A percentile compares a stretch with the other conserved stretches of the same genome.
These are phyloP conservation scores for Claviceps spartinae DNA, from an alignment of 2,329 filamentous ascomycete genomes.

Conservation along the genomic window DNA sequence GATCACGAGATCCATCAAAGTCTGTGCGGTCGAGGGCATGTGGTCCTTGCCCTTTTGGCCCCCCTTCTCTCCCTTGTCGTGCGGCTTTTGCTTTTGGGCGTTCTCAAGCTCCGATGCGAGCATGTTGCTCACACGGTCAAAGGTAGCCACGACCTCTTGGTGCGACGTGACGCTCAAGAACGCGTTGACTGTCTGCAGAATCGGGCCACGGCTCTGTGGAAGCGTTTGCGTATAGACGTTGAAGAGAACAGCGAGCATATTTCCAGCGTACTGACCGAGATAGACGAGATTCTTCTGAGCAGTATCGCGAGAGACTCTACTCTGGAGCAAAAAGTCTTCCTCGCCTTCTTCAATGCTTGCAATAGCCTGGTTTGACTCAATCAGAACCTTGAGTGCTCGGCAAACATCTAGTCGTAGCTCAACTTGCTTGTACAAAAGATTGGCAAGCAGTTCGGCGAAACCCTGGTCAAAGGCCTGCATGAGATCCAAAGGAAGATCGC, in stretches of 20 bases:
- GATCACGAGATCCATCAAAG: constrained; percentile 91
- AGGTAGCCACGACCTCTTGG: constrained; percentile 72
- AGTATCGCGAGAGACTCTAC: constrained; percentile 59
- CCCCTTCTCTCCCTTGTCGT: constrained; percentile 53
- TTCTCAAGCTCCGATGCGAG: constrained; percentile 56
- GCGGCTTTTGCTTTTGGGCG: constrained; percentile 37
- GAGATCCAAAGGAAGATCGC: constrained; percentile 76
- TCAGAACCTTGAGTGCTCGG: constrained; percentile 68
- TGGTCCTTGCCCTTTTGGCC: constrained; percentile 47
- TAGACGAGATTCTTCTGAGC: constrained; percentile 74
- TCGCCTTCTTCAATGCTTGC: constrained; percentile 52
- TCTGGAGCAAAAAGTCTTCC: constrained; percentile 63
- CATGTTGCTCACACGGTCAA: constrained; percentile 74
- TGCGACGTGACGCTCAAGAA: constrained; percentile 79
- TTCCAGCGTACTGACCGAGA: constrained; percentile 65
- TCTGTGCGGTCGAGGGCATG: constrained; percentile 88
- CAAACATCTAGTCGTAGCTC: constrained; percentile 81
- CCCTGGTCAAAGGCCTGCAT: constrained; percentile 64
- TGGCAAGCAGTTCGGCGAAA: constrained; percentile 84
- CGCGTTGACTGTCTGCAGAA: constrained; percentile 87
- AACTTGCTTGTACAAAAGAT: constrained; percentile 82
- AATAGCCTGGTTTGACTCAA: constrained; percentile 84
- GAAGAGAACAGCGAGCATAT: constrained; percentile 92
- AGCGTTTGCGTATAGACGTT: constrained; percentile 97
- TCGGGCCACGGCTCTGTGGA: constrained; percentile 79